These are phyloP conservation scores for Tricholoma furcatifolium DNA, from an alignment of 768 basidiomycete species.

Conservation along the genomic window DNA sequence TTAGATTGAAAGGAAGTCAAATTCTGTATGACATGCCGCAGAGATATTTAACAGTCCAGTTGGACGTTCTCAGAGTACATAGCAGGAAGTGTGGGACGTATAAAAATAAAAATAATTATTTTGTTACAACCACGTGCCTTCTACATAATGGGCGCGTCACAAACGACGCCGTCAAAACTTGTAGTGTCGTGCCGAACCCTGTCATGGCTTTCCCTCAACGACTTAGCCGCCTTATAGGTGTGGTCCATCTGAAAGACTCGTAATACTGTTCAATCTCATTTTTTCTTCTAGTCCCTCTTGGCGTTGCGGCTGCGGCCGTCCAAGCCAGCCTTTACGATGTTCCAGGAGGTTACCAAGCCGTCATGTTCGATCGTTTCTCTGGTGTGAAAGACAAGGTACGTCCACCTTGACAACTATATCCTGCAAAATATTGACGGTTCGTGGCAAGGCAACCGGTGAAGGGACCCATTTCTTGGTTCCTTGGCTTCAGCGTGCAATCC, in stretches of 20 bases:
- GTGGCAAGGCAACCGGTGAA: conserved; percentile 74
- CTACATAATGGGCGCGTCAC: too few relatives aligned
- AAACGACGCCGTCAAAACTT: too few relatives aligned
- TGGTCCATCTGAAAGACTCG: conserved; percentile 10
- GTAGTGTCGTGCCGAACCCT: conserved; percentile 4
- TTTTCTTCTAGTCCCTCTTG: conserved; percentile 41
- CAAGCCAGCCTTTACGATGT: conserved; percentile 68
- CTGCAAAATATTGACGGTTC: conserved; percentile 7
- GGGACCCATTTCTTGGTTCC: conserved; percentile 97
- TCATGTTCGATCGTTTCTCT: conserved; percentile 97
- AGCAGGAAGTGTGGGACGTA: too few relatives aligned
- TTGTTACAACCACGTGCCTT: too few relatives aligned
- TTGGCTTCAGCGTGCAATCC: conserved; percentile 93
- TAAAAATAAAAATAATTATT: too few relatives aligned
- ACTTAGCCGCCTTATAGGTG: conserved; percentile 50
- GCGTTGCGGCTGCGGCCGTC: conserved; percentile 40
- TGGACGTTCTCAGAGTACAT: too few relatives aligned
- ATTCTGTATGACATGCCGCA: too few relatives aligned
- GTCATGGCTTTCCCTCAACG: conserved; percentile 52
- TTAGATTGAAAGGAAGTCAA: conserved; percentile 22
- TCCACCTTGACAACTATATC: not conserved
- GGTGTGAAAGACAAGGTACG: conserved; percentile 82
- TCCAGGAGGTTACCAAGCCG: conserved; percentile 89
- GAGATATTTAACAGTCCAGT: too few relatives aligned
- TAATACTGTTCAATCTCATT: not conserved